Percentiles rank a stretch among this genome's conserved stretches.
Conservation (phyloP, 768 basidiomycete species). For the Mycena belliarum region DNA sequence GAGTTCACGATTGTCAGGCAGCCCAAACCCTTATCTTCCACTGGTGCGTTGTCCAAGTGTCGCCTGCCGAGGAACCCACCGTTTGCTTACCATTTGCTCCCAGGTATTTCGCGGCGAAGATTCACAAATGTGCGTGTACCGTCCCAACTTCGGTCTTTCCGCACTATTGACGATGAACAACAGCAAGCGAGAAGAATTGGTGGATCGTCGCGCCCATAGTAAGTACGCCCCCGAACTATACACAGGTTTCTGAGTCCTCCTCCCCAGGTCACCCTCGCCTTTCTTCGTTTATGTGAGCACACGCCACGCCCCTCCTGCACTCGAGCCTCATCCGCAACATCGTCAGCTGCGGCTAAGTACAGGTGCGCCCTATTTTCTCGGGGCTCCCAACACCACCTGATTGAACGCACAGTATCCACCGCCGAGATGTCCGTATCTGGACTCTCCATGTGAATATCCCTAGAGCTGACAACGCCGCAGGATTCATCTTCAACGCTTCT, state of each 20-base stretch:
- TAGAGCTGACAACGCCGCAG: not conserved
- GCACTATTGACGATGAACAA: not conserved
- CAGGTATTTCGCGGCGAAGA: constrained; percentile 23
- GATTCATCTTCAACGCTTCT: not conserved
- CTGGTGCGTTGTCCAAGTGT: constrained; percentile 5
- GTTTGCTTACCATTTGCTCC: not conserved
- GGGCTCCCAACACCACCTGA: not conserved
- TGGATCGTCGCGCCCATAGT: constrained; percentile 21
- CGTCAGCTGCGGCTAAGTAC: constrained; percentile 6
- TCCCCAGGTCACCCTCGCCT: constrained; percentile 3
- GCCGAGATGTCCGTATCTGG: constrained; percentile 7
- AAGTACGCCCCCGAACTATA: no score
- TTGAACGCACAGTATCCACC: not conserved
- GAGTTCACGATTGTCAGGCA: not conserved
- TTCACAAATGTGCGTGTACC: constrained; percentile 15
- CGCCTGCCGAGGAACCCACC: no score
- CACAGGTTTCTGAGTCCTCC: not conserved
- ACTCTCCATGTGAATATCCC: no score
- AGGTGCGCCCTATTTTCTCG: not conserved
- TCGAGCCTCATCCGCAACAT: not conserved
- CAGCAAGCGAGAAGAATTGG: constrained; percentile 21
- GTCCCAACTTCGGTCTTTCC: not conserved
- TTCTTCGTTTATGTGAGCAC: constrained; percentile 12
- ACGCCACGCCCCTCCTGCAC: no score
- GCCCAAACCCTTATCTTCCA: constrained; percentile 20